Conservation (phyloP, 139 green algal species). For the Coccomyxa sp. region DNA sequence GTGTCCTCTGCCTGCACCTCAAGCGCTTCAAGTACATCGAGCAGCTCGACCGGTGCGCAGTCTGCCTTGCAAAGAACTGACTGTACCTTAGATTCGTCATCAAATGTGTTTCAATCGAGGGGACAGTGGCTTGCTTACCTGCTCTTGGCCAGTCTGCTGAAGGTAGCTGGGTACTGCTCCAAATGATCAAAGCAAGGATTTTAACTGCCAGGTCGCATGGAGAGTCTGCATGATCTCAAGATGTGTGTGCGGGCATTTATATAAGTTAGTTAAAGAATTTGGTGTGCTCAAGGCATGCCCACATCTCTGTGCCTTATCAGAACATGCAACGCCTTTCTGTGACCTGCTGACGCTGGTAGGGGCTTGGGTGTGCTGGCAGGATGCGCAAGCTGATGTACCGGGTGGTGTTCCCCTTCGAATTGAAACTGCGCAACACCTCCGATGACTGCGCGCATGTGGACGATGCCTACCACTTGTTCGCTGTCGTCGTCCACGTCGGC, state of each 20-base stretch:
- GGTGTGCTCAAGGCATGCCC: too few species aligned
- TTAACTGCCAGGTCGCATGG: background rate
- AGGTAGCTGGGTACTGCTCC: background rate
- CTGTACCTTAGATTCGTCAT: background rate
- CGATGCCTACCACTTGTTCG: constrained; percentile 79
- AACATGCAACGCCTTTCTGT: background rate
- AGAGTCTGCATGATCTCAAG: background rate
- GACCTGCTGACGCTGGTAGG: background rate
- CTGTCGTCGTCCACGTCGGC: constrained; percentile 95
- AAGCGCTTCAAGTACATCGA: constrained; percentile 85
- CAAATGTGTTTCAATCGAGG: background rate
- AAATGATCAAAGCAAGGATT: background rate
- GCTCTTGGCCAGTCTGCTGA: background rate
- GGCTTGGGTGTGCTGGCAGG: constrained; percentile 17
- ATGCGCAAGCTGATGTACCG: constrained; percentile 93
- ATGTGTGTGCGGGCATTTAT: background rate
- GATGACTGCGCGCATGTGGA: constrained; percentile 56
- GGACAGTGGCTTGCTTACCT: background rate
- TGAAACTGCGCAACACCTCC: constrained; percentile 88
- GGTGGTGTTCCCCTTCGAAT: constrained; percentile 94
- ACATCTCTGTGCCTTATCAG: background rate
- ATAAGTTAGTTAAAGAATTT: background rate
- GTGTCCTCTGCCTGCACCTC: constrained; percentile 81
- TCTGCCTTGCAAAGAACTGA: background rate
- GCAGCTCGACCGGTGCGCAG: constrained; percentile 9